phyloP scores from a whole-genome alignment of 2,329 filamentous ascomycete genomes.

The Aspergillus eucalypticola region DNA sequence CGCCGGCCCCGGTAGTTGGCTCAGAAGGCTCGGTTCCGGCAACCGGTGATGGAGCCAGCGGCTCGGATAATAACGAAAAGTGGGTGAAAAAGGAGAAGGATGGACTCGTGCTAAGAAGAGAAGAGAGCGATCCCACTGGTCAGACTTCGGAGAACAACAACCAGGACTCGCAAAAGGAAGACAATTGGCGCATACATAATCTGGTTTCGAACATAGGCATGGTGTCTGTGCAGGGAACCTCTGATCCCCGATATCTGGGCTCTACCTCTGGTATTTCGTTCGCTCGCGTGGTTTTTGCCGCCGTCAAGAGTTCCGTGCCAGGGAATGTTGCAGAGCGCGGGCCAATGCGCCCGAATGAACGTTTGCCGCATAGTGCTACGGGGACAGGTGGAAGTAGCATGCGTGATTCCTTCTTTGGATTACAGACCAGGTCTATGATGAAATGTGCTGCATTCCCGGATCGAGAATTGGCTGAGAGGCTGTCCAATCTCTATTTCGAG shows the following conservation, averaged over 20 bases:
- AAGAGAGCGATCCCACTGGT: constrained; percentile 21
- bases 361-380: constrained; percentile 51
- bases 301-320: constrained; percentile 74
- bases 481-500: constrained; percentile 88
- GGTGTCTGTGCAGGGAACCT: constrained; percentile 74
- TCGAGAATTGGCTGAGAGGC: constrained; percentile 67
- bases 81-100: constrained; percentile 28
- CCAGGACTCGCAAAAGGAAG: constrained; percentile 53
- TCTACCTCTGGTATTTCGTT: constrained; percentile 92
- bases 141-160: constrained; percentile 29
- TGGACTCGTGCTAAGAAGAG: constrained; percentile 13
- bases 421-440: constrained; percentile 87
- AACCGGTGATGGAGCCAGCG: constrained; percentile 15
- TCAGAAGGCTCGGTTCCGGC: constrained; percentile 20
- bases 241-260: constrained; percentile 78
- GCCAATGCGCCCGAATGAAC: constrained; percentile 60
- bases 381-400: constrained; percentile 71
- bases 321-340: constrained; percentile 63
- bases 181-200: constrained; percentile 64
- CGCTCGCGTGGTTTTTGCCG: constrained; percentile 88
- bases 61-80: constrained; percentile 18
- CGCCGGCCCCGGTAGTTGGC: constrained; percentile 17
- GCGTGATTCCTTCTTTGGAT: constrained; percentile 95
- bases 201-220: constrained; percentile 70
- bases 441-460: constrained; percentile 82